Evolutionary conservation across 805 yeast genomes (phyloP).

Genomic region (Starmerella gropengiesseri): DNA sequence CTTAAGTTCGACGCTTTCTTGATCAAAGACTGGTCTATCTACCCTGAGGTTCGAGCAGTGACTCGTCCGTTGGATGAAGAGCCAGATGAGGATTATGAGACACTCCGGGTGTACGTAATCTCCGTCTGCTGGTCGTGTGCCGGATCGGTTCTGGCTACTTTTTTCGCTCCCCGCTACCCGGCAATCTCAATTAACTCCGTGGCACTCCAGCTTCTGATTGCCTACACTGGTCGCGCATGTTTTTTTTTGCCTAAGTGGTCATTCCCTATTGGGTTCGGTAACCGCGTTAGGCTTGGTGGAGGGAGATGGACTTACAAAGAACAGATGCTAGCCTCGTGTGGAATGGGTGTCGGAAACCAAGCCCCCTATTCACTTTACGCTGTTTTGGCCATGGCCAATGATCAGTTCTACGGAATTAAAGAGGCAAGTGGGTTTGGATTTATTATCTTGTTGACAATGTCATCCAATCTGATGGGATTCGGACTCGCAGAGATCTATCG

Average conservation of each 20-base stretch:
- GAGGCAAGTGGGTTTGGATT: constrained; percentile 35
- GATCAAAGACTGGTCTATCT: constrained; percentile 39
- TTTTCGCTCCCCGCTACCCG: constrained; percentile 51
- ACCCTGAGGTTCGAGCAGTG: constrained; percentile 50
- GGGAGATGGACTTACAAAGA: constrained; percentile 36
- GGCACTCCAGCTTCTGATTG: constrained; percentile 50
- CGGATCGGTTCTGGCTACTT: constrained; percentile 47
- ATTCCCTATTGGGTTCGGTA: constrained; percentile 12
- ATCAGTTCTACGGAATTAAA: constrained; percentile 21
- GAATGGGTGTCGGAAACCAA: constrained; percentile 24
- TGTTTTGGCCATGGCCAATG: constrained; percentile 28
- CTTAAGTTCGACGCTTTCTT: constrained; percentile 36
- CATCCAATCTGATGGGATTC: constrained; percentile 54
- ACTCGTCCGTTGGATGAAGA: constrained; percentile 41
- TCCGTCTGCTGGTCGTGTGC: constrained; percentile 43
- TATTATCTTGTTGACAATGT: constrained; percentile 41
- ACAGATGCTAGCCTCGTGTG: constrained; percentile 37
- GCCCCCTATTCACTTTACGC: constrained; percentile 26
- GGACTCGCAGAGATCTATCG: constrained; percentile 57
- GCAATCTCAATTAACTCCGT: constrained; percentile 38
- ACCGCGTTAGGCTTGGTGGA: constrained; percentile 37
- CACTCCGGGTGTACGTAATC: constrained; percentile 41
- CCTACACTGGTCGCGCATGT: constrained; percentile 44
- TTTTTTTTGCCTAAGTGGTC: constrained; percentile 22
- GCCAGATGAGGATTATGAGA: constrained; percentile 30